Evolutionary conservation across 2,329 filamentous ascomycete species (phyloP).

Genomic region (Ceratocystis papillata): DNA sequence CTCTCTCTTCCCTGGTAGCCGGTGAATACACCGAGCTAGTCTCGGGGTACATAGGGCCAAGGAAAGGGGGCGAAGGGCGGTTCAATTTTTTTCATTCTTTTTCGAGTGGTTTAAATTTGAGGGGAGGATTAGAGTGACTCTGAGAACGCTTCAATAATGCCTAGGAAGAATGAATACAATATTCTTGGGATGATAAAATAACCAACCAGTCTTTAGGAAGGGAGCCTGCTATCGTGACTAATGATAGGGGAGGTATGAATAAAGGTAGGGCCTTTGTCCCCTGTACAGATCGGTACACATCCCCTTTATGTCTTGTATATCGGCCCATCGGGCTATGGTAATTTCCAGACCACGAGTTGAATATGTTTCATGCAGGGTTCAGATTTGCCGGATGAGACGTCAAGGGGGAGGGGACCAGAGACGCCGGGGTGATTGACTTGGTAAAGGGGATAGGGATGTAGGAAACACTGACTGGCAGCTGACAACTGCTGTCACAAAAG

Average conservation of each 20-base stretch:
- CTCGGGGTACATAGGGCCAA: background rate
- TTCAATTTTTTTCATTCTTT: background rate
- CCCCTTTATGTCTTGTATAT: background rate
- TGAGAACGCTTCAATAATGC: constrained; percentile 4
- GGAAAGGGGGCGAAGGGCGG: background rate
- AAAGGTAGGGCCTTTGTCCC: background rate
- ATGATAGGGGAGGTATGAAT: background rate
- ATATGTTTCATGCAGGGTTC: constrained; percentile 1
- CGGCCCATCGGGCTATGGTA: background rate
- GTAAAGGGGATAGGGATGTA: background rate
- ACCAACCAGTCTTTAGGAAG: background rate
- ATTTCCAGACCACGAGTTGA: background rate
- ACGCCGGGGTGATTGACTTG: background rate
- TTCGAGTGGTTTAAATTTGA: background rate
- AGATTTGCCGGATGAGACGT: background rate
- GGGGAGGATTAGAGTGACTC: background rate
- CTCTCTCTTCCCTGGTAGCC: background rate
- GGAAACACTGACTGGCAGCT: background rate
- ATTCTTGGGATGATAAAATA: background rate
- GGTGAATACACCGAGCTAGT: background rate
- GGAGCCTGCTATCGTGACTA: background rate
- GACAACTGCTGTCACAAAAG: background rate
- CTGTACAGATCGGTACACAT: background rate
- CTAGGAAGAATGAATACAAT: background rate
- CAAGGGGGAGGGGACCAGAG: background rate